Evolutionary conservation across 129 eudicot genomes (phyloP).

Genomic region (Silybum marianum): DNA sequence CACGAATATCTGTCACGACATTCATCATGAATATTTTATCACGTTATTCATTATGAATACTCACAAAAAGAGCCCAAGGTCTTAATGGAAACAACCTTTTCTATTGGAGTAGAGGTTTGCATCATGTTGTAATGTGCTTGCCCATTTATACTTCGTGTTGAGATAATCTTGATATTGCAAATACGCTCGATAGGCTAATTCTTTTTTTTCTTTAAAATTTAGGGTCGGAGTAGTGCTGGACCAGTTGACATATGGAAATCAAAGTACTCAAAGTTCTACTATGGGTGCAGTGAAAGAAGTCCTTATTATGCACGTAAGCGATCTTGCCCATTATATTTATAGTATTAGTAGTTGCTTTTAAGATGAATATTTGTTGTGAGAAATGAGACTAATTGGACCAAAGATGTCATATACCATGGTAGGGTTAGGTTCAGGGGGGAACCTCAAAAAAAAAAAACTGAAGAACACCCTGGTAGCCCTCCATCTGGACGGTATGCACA

Average conservation of each 20-base stretch:
- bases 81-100: too few species aligned
- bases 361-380: background rate
- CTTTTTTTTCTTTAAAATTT: background rate
- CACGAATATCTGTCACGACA: too few species aligned
- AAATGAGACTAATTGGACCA: background rate
- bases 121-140: background rate
- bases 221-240: conserved; percentile 53
- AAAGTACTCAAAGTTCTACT: conserved; percentile 60
- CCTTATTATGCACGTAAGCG: conserved; percentile 81
- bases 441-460: too few species aligned
- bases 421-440: too few species aligned
- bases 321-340: background rate
- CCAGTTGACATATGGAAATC: conserved; percentile 88
- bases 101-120: background rate
- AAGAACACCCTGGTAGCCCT: too few species aligned
- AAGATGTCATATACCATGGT: background rate
- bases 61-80: background rate
- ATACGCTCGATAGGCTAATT: background rate
- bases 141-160: background rate
- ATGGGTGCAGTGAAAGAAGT: conserved; percentile 89
- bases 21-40: background rate
- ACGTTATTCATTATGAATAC: background rate
- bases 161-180: background rate
- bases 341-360: background rate
- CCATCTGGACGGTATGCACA: too few species aligned